Conservation (phyloP, 2,329 filamentous ascomycete species). For the Phyllosticta capitalensis region DNA sequence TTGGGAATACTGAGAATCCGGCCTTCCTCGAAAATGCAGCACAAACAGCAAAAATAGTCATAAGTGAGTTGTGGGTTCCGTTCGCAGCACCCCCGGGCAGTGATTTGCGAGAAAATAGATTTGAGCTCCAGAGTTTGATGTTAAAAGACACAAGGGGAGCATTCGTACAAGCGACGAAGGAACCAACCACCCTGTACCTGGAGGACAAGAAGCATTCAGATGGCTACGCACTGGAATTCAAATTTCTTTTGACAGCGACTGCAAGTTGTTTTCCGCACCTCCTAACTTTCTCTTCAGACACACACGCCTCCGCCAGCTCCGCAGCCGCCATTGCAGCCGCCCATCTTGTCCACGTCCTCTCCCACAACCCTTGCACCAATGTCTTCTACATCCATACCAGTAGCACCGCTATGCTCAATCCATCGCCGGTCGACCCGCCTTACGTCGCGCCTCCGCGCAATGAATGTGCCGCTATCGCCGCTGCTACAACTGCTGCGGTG, state of each 20-base stretch:
- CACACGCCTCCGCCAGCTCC: neutral
- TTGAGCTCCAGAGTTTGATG: no score
- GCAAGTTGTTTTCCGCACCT: neutral
- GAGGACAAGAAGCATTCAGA: no score
- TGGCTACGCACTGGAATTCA: no score
- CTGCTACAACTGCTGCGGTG: neutral
- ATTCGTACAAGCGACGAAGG: no score
- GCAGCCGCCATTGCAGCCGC: neutral
- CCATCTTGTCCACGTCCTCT: neutral
- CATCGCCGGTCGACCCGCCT: neutral
- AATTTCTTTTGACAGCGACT: no score
- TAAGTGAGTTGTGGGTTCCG: neutral
- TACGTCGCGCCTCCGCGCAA: neutral
- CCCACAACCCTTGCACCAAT: neutral
- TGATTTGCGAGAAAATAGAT: no score
- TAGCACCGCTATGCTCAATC: neutral
- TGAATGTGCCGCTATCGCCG: neutral
- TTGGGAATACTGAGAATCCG: neutral
- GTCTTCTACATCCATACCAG: neutral
- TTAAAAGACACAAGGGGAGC: no score
- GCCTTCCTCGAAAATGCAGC: neutral
- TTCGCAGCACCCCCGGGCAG: neutral
- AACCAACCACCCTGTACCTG: no score
- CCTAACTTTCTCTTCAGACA: neutral
- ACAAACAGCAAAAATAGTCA: neutral